Conservation (phyloP, 225 moss, liverwort and hornwort genomes). For the Marchantia paleacea region DNA sequence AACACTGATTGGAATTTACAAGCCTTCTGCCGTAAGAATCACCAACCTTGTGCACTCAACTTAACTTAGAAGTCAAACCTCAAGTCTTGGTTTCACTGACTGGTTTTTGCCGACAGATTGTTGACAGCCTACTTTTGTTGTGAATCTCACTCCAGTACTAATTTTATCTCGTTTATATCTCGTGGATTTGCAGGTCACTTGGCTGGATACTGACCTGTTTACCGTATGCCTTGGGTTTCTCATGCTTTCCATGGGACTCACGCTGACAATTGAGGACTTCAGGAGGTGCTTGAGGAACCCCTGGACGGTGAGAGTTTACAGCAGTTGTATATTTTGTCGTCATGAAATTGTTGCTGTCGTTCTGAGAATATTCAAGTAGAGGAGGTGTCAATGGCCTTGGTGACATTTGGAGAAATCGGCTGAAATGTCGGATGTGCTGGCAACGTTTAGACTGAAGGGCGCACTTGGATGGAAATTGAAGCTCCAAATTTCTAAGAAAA, state of each 20-base stretch:
- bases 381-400: neutral
- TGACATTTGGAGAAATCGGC: neutral
- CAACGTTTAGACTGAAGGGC: too few relatives aligned
- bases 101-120: neutral
- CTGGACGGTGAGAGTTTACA: constrained; percentile 64
- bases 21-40: constrained; percentile 64
- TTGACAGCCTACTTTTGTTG: neutral
- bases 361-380: neutral
- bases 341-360: neutral
- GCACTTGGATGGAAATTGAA: neutral
- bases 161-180: neutral
- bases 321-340: neutral
- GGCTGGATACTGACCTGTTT: constrained; percentile 93
- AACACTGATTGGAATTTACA: constrained; percentile 84
- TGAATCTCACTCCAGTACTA: neutral
- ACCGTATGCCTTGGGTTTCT: constrained; percentile 79
- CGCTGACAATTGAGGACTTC: constrained; percentile 88
- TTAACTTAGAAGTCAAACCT: neutral
- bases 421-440: too few relatives aligned
- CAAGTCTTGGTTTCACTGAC: neutral
- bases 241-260: constrained; percentile 98
- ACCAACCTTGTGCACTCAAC: neutral
- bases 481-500: too few relatives aligned
- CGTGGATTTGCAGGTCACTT: constrained; percentile 53
- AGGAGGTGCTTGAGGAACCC: constrained; percentile 84